Percentiles rank a stretch among this genome's conserved stretches.
Conservation (phyloP, 345 rosid species). For the Eucalyptus marginata region DNA sequence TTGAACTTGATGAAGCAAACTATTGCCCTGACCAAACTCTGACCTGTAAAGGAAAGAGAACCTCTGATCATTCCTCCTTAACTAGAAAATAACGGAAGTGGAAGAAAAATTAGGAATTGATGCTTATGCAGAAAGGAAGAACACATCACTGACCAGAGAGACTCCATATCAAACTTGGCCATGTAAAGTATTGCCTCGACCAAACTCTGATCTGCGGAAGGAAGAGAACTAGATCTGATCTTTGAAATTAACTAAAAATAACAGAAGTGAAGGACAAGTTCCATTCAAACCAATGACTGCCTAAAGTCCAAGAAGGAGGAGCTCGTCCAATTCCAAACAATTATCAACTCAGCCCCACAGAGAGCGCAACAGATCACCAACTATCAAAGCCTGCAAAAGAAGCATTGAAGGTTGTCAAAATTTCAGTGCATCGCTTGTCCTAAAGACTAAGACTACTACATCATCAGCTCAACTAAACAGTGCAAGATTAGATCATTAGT, state of each 20-base stretch:
- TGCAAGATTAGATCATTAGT: not conserved
- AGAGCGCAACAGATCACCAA: not conserved
- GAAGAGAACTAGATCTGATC: too few species aligned
- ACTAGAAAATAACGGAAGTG: too few species aligned
- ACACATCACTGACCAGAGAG: too few species aligned
- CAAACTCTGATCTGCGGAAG: too few species aligned
- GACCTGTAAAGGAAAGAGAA: too few species aligned
- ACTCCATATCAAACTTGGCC: too few species aligned
- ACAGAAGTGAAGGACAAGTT: not conserved
- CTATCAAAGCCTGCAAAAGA: not conserved
- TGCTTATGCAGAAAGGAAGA: too few species aligned
- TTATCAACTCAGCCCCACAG: not conserved
- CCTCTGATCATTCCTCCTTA: too few species aligned
- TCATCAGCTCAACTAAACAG: not conserved
- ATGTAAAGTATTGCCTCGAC: too few species aligned
- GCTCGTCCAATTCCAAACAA: not conserved
- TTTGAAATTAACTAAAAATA: not conserved
- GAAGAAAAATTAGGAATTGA: too few species aligned
- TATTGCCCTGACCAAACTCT: too few species aligned
- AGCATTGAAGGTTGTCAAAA: not conserved
- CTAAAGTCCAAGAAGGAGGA: not conserved
- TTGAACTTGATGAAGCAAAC: too few species aligned
- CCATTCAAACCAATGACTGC: not conserved
- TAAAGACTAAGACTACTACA: not conserved
- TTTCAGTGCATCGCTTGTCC: not conserved